These are phyloP conservation scores for Helotiales sp. DNA, from an alignment of 2,329 filamentous ascomycete genomes.

Conservation along the genomic window DNA sequence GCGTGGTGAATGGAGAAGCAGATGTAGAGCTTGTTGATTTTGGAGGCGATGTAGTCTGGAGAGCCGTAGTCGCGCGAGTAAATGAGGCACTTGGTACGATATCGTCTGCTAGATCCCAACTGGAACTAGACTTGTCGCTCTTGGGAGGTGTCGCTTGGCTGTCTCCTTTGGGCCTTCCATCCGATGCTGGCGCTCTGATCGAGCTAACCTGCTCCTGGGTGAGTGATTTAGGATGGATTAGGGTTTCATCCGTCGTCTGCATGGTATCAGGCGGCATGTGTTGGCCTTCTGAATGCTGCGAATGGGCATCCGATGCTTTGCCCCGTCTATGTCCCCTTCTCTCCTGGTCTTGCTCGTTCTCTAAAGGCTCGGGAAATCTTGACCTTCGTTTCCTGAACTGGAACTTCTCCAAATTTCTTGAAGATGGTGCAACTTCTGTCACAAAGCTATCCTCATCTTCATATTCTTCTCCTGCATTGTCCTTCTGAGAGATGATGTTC, in stretches of 20 bases:
- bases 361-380: background rate
- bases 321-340: background rate
- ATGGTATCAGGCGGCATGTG: background rate
- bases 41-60: background rate
- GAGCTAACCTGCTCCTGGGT: background rate
- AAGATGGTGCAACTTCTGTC: conserved; percentile 41
- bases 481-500: background rate
- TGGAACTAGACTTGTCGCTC: background rate
- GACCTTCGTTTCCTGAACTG: conserved; percentile 36
- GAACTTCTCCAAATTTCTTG: conserved; percentile 39
- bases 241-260: background rate
- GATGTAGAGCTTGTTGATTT: conserved; percentile 9
- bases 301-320: background rate
- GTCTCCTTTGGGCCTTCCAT: background rate
- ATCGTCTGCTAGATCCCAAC: conserved; percentile 5
- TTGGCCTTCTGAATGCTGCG: background rate
- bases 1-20: background rate
- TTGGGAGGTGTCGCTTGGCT: conserved; percentile 12
- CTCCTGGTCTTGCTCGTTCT: background rate
- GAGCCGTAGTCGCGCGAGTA: background rate
- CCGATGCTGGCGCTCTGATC: background rate
- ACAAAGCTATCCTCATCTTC: conserved; percentile 36
- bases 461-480: background rate
- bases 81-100: background rate
- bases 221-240: background rate